Evolutionary conservation across 78 protist species (phyloP), one percentile per base, ranked within the genome.

Genomic region (Speleostelium caveatum): DNA sequence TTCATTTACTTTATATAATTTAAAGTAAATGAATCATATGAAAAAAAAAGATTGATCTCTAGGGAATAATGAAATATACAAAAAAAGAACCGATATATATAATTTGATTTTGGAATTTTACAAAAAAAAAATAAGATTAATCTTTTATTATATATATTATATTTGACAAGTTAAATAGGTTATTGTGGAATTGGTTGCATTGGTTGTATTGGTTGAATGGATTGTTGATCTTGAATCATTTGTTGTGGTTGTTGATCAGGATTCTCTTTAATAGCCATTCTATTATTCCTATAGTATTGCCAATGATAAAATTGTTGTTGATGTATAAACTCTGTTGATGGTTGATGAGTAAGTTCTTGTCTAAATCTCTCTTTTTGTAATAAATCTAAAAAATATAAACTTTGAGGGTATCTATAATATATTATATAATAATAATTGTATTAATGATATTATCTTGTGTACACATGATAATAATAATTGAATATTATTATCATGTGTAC

Each of bases 231-330:
- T 22, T 61, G 69, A 45, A 21, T 38, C 21, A 1, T 28, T 59
- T 58, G 32, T 53, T 56, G 38, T 58, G 24, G 59, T 28, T 75
- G 85, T 41, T 75, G 72, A 10, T n/a, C 3, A 24, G 32, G 36
- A 39, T 53, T 39, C 51, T 53, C 55, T 62, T 49, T 56, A 21
- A 55, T 36, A 30, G 80, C n/a, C 93, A 87, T 67, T 74, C 93
- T 73, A 75, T 87, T 87, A 36, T 61, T 73, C 53, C 93, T 35
- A 74, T 87, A 87, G 35, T 87, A 87, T 76, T 72, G 85, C 94
- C 94, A 89, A 66, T 75, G 94, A 69, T 76, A 89, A 28, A 68
- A 73, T 58, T 89, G 94, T 62, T 89, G 94, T 80, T 73, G 69
- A 26, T 89, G 94, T 22, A 89, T 73, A 49, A 53, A 75, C 10